Evolutionary conservation across 2,329 filamentous ascomycete species (phyloP).

Genomic region (Colletotrichum sansevieriae): DNA sequence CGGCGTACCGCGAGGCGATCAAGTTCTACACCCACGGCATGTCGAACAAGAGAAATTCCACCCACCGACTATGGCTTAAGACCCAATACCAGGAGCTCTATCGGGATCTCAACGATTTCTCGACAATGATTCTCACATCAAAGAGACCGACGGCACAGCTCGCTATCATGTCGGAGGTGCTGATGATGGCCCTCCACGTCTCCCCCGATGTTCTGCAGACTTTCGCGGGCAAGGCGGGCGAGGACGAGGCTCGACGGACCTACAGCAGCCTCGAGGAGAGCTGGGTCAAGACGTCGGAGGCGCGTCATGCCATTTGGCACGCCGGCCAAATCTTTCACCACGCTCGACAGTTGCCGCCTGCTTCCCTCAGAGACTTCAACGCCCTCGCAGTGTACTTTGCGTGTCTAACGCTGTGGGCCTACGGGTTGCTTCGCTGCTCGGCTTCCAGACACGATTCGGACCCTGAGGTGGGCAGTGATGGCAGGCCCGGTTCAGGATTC

Average conservation of each 20-base stretch:
- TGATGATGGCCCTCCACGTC: conserved; percentile 51
- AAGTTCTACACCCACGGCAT: conserved; percentile 45
- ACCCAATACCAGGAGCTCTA: conserved; percentile 50
- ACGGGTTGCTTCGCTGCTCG: conserved; percentile 34
- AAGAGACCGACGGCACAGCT: conserved; percentile 36
- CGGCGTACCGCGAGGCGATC: conserved; percentile 49
- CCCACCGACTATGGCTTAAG: conserved; percentile 48
- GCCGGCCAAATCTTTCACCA: conserved; percentile 47
- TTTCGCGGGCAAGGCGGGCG: conserved; percentile 57
- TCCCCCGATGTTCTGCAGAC: conserved; percentile 58
- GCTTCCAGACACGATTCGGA: conserved; percentile 24
- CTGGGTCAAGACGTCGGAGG: conserved; percentile 53
- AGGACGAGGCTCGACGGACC: conserved; percentile 52
- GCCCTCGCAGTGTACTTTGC: conserved; percentile 49
- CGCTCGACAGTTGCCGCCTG: conserved; percentile 41
- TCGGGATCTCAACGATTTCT: conserved; percentile 47
- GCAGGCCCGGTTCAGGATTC: conserved; percentile 1
- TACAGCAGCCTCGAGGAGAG: conserved; percentile 50
- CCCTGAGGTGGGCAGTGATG: conserved; percentile 2
- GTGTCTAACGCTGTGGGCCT: conserved; percentile 48
- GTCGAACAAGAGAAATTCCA: conserved; percentile 33
- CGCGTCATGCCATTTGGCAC: conserved; percentile 49
- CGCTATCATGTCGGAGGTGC: conserved; percentile 37
- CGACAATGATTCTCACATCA: conserved; percentile 42
- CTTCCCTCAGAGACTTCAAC: conserved; percentile 43